A percentile compares a stretch with the other conserved stretches of the same genome.
Conservation (phyloP, 768 basidiomycete genomes). For the Leccinum rimulosum region DNA sequence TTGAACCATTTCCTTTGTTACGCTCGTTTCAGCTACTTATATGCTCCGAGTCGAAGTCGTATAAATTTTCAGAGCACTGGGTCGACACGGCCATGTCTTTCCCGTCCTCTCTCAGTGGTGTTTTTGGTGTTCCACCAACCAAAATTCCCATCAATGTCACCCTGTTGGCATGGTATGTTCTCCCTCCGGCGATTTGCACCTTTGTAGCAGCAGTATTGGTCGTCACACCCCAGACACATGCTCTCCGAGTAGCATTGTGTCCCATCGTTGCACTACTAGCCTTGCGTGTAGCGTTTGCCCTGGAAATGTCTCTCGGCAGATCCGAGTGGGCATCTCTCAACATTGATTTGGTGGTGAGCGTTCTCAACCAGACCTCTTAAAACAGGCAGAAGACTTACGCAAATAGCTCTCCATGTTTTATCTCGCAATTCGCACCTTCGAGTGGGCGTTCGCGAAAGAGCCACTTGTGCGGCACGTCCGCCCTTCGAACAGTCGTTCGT, state of each 20-base stretch:
- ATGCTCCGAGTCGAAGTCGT: not conserved
- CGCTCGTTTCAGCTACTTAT: not conserved
- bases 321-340: constrained; percentile 8
- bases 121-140: constrained; percentile 7
- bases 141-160: constrained; percentile 30
- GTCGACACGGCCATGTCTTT: not conserved
- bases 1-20: not conserved
- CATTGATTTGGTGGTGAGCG: constrained; percentile 12
- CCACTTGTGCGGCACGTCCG: constrained; percentile 15
- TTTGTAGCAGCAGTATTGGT: constrained; percentile 50
- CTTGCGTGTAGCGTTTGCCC: constrained; percentile 35
- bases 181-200: constrained; percentile 45
- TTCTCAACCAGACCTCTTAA: not conserved
- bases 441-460: constrained; percentile 15
- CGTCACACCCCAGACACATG: constrained; percentile 42
- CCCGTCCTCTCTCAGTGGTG: not conserved
- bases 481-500: constrained; percentile 1
- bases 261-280: constrained; percentile 44
- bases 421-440: constrained; percentile 12
- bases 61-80: not conserved
- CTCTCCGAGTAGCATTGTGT: constrained; percentile 44
- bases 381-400: not conserved
- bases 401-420: constrained; percentile 15
- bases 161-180: constrained; percentile 36
- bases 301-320: constrained; percentile 11